Conservation (phyloP, 164 flowering plant species). For the Nymphaea colorata region DNA sequence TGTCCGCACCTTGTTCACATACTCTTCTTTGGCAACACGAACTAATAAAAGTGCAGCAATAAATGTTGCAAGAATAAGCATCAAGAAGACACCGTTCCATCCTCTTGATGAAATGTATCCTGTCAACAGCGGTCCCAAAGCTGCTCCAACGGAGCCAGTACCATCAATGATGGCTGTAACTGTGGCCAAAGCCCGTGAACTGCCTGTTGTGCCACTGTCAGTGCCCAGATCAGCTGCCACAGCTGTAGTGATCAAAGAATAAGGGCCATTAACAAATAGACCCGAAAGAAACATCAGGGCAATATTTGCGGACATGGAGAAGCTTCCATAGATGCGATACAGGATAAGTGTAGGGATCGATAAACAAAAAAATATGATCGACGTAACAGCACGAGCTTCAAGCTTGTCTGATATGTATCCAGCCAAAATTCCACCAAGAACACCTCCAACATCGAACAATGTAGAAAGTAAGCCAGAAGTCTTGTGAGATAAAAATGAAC, state of each 20-base stretch:
- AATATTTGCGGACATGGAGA: slow-evolving; percentile 49
- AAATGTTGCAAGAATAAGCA: slow-evolving; percentile 60
- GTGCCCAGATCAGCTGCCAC: slow-evolving; percentile 97
- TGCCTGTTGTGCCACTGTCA: slow-evolving; percentile 50
- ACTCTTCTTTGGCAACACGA: slow-evolving; percentile 50
- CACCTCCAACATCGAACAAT: slow-evolving; percentile 88
- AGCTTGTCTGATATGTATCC: slow-evolving; percentile 76
- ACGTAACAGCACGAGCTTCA: slow-evolving; percentile 85
- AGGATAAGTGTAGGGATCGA: slow-evolving; percentile 76
- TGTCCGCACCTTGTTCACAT: slow-evolving; percentile 27
- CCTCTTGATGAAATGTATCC: slow-evolving; percentile 86
- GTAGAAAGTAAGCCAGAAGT: slow-evolving; percentile 86
- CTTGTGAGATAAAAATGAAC: slow-evolving; percentile 70
- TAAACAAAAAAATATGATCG: slow-evolving; percentile 44
- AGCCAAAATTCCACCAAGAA: slow-evolving; percentile 77
- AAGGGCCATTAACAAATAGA: slow-evolving; percentile 89
- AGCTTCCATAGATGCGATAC: slow-evolving; percentile 66
- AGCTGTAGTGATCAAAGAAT: slow-evolving; percentile 93
- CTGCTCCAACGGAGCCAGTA: slow-evolving; percentile 98
- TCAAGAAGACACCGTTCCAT: slow-evolving; percentile 76
- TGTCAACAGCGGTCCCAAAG: slow-evolving; percentile 80
- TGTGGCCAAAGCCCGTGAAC: slow-evolving; percentile 92
- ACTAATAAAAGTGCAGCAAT: slow-evolving; percentile 56
- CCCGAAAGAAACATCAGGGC: slow-evolving; percentile 76
- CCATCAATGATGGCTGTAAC: slow-evolving; percentile 98